phyloP scores from a whole-genome alignment of 2,329 filamentous ascomycete species.

The Talaromyces verruculosus region DNA sequence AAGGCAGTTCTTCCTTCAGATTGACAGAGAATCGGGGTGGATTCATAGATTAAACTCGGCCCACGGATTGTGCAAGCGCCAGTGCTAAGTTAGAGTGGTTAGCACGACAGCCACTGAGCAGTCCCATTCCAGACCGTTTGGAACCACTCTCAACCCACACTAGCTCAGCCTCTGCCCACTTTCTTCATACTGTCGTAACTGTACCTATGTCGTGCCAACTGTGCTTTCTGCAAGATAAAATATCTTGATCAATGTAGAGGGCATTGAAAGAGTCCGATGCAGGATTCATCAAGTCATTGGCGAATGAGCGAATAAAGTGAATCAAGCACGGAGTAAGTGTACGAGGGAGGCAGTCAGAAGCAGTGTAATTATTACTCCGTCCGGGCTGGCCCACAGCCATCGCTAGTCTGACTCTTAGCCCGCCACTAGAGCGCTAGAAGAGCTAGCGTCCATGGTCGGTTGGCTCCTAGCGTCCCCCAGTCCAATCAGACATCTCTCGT shows the following conservation, averaged over 20 bases:
- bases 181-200: not conserved
- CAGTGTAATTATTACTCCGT: not conserved
- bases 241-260: not conserved
- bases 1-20: not conserved
- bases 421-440: not conserved
- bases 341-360: not conserved
- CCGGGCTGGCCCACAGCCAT: not conserved
- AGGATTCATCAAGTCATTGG: not conserved
- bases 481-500: not conserved
- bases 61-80: constrained; percentile 8
- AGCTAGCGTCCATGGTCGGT: not conserved
- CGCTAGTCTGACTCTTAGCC: constrained; percentile 4
- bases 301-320: not conserved
- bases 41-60: constrained; percentile 9
- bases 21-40: not conserved
- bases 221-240: not conserved
- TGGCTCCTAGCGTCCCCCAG: not conserved
- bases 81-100: constrained; percentile 9
- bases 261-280: not conserved
- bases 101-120: not conserved
- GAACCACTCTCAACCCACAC: not conserved
- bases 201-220: not conserved
- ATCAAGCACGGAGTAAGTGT: not conserved
- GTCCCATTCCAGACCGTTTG: constrained; percentile 14
- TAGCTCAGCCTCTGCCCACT: constrained; percentile 14